These are phyloP conservation scores for Rhizomucor pusillus DNA, from an alignment of 371 early-diverging fungal species.

Conservation along the genomic window DNA sequence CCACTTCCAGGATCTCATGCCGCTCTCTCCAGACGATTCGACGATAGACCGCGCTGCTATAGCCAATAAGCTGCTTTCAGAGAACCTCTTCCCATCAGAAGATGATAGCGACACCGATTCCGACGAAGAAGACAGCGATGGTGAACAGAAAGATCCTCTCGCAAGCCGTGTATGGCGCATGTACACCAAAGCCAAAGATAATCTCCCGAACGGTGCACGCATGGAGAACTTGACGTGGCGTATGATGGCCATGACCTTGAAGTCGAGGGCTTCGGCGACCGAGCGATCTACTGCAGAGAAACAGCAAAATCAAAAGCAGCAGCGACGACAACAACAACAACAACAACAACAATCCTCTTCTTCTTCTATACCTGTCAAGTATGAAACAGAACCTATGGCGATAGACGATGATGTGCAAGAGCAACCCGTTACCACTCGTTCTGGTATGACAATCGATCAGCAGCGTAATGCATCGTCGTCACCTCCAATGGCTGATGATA, in stretches of 20 bases:
- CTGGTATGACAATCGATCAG: too few species aligned
- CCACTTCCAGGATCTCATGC: slow-evolving; percentile 1
- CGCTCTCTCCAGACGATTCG: too few species aligned
- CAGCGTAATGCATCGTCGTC: background rate
- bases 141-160: slow-evolving; percentile 38
- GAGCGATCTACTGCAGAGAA: too few species aligned
- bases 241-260: slow-evolving; percentile 52
- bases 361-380: too few species aligned
- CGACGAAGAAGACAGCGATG: slow-evolving; percentile 23
- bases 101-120: too few species aligned
- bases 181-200: slow-evolving; percentile 59
- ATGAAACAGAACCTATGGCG: too few species aligned
- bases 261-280: slow-evolving; percentile 11
- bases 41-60: slow-evolving; percentile 1
- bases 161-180: slow-evolving; percentile 56
- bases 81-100: slow-evolving; percentile 3
- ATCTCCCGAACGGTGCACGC: slow-evolving; percentile 49
- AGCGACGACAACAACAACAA: too few species aligned
- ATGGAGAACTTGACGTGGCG: slow-evolving; percentile 64
- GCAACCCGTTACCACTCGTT: too few species aligned
- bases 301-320: too few species aligned
- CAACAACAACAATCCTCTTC: too few species aligned
- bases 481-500: slow-evolving; percentile 31
- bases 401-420: too few species aligned
- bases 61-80: slow-evolving; percentile 1